Conservation (phyloP, 139 green algal species). For the Coelastrella sp. region DNA sequence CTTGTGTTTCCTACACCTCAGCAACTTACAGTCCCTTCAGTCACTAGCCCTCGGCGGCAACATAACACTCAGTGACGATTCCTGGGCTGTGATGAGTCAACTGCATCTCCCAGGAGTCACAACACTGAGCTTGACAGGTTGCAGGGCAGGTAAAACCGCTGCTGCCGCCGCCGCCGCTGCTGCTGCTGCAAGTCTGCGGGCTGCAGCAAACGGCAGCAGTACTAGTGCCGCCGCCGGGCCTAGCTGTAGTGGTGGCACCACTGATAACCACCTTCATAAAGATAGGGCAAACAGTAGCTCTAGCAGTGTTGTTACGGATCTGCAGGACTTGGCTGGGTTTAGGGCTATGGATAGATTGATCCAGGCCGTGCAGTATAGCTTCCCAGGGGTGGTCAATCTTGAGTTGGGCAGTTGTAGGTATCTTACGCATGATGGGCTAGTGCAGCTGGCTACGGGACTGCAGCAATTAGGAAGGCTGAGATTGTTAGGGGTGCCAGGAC, state of each 20-base stretch:
- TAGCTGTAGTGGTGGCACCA: no score
- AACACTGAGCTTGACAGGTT: neutral
- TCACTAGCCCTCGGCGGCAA: slow-evolving; percentile 1
- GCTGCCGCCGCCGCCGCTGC: neutral
- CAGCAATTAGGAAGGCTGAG: neutral
- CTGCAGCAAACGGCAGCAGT: neutral
- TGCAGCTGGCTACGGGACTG: neutral
- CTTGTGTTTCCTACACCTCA: neutral
- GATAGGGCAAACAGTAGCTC: no score
- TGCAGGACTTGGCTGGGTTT: no score
- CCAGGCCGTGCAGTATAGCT: neutral
- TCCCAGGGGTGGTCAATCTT: neutral
- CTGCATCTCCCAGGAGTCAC: neutral
- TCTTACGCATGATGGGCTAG: neutral
- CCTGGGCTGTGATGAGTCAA: neutral
- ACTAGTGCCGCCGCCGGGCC: neutral
- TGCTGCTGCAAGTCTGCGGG: neutral
- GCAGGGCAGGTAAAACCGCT: neutral
- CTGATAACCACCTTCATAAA: no score
- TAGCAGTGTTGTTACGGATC: no score
- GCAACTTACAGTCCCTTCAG: neutral
- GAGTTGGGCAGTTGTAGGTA: slow-evolving; percentile 17
- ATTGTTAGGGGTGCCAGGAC: neutral
- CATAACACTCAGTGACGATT: neutral
- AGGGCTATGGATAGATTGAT: neutral